Evolutionary conservation across 139 green algal species (phyloP).

Genomic region (Chlamydomonas eustigma): DNA sequence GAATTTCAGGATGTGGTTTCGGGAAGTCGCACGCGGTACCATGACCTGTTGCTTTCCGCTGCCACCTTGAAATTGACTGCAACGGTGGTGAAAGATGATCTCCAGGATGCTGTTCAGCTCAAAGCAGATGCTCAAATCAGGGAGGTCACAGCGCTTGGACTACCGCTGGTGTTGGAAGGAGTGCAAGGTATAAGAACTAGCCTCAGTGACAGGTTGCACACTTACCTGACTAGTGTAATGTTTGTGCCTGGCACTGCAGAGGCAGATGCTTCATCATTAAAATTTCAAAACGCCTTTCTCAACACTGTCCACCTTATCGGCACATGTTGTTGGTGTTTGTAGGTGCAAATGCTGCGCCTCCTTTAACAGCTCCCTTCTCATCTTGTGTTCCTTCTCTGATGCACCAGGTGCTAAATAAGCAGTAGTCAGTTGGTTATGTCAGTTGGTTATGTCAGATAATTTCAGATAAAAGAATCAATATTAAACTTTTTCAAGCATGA

Average conservation of each 20-base stretch:
- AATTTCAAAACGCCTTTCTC: no score
- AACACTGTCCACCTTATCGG: no score
- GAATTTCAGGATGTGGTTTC: conserved; percentile 37
- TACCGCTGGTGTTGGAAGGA: conserved; percentile 41
- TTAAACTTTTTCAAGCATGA: no score
- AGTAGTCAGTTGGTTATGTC: no score
- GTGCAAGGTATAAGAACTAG: no score
- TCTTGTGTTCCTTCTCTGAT: background rate
- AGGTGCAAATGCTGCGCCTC: background rate
- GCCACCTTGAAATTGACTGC: conserved; percentile 9
- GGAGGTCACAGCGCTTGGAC: conserved; percentile 41
- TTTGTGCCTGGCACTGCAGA: no score
- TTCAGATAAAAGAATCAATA: no score
- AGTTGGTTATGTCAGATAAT: no score
- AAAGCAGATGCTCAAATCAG: conserved; percentile 10
- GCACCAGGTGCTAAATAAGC: background rate
- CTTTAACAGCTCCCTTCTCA: background rate
- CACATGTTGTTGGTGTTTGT: no score
- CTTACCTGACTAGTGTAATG: no score
- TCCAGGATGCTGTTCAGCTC: conserved; percentile 5
- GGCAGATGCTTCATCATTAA: no score
- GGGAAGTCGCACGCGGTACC: conserved; percentile 33
- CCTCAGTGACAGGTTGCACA: no score
- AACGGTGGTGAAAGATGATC: conserved; percentile 7
- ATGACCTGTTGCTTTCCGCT: conserved; percentile 44